Evolutionary conservation across 345 rosid species (phyloP).

Genomic region (Euphorbia lathyris): DNA sequence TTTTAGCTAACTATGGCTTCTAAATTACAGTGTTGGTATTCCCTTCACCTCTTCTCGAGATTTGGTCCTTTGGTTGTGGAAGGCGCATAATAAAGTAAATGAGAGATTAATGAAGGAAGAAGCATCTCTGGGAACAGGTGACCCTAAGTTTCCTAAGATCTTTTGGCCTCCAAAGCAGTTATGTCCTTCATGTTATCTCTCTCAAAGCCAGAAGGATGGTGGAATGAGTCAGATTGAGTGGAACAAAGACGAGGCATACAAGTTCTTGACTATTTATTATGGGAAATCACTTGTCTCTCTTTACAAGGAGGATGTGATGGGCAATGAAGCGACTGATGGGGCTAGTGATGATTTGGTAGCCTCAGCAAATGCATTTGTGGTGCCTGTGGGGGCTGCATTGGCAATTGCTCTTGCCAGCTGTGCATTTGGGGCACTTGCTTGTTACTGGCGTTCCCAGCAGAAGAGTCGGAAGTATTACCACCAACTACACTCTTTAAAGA

Average conservation of each 20-base stretch:
- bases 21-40: conserved; percentile 51
- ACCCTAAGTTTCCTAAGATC: conserved; percentile 85
- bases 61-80: conserved; percentile 90
- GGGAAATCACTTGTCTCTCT: conserved; percentile 62
- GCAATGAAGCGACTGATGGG: conserved; percentile 32
- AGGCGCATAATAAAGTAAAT: conserved; percentile 81
- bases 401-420: conserved; percentile 97
- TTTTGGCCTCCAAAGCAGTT: conserved; percentile 94
- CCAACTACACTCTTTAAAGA: conserved; percentile 81
- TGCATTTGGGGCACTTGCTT: conserved; percentile 92
- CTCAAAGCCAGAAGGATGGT: conserved; percentile 23
- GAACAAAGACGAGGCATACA: conserved; percentile 75
- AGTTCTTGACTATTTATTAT: conserved; percentile 62
- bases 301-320: conserved; percentile 45
- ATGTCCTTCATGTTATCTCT: conserved; percentile 66
- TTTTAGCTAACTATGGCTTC: conserved; percentile 22
- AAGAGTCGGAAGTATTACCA: conserved; percentile 92
- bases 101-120: conserved; percentile 77
- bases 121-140: conserved; percentile 71
- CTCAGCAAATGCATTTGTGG: conserved; percentile 72
- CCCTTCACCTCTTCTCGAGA: conserved; percentile 73
- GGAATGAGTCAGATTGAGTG: conserved; percentile 43
- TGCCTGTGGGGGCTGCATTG: conserved; percentile 93
- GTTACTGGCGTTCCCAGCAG: conserved; percentile 96
- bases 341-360: conserved; percentile 54